These are phyloP conservation scores for Suillus ampliporus DNA, from an alignment of 768 basidiomycete species.

Conservation along the genomic window DNA sequence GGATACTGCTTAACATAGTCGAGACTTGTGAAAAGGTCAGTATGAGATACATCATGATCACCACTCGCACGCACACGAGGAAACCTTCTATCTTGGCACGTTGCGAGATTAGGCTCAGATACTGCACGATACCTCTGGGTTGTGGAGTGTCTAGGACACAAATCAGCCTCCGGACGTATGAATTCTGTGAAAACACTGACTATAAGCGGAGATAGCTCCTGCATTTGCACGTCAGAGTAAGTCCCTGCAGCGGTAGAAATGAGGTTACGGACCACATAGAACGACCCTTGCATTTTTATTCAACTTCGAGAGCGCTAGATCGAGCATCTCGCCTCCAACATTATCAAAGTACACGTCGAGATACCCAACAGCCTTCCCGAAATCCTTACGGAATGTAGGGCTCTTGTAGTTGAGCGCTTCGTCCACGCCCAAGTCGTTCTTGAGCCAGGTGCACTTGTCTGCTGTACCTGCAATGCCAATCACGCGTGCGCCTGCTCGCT, in stretches of 20 bases:
- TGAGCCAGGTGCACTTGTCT: constrained; percentile 89
- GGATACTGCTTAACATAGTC: constrained; percentile 73
- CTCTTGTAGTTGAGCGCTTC: constrained; percentile 89
- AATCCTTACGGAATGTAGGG: constrained; percentile 68
- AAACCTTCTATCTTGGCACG: constrained; percentile 87
- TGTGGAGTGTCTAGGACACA: constrained; percentile 52
- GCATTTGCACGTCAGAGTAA: background rate
- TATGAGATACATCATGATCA: background rate
- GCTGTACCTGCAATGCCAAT: constrained; percentile 85
- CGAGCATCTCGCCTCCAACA: constrained; percentile 81
- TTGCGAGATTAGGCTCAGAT: constrained; percentile 72
- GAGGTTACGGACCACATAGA: constrained; percentile 70
- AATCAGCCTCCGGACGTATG: background rate
- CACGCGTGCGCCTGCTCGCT: constrained; percentile 78
- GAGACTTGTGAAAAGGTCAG: constrained; percentile 47
- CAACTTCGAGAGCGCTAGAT: constrained; percentile 74
- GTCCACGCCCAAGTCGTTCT: constrained; percentile 82
- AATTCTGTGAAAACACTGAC: constrained; percentile 43
- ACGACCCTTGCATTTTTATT: constrained; percentile 80
- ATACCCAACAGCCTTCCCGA: constrained; percentile 73
- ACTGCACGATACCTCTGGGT: constrained; percentile 71
- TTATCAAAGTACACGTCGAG: constrained; percentile 90
- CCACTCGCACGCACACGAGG: constrained; percentile 60
- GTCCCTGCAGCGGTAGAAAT: background rate
- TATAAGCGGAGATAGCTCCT: constrained; percentile 89